A percentile compares a stretch with the other conserved stretches of the same genome.
These are phyloP conservation scores for Xenoacremonium recifei DNA, from an alignment of 2,329 filamentous ascomycete species.

Conservation along the genomic window DNA sequence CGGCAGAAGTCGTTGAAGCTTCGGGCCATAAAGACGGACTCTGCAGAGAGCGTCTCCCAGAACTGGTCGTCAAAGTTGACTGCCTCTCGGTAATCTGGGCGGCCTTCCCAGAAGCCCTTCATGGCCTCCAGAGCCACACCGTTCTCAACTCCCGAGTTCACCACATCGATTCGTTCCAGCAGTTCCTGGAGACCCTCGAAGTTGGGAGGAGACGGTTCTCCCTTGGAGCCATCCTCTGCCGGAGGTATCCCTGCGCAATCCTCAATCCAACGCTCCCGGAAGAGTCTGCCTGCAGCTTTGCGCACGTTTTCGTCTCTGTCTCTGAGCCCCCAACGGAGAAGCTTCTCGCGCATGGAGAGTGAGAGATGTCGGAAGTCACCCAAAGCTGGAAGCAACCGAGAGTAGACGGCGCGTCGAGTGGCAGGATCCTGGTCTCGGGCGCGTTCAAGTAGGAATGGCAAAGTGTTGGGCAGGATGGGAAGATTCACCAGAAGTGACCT, in stretches of 20 bases:
- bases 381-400: constrained; percentile 79
- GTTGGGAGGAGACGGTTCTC: constrained; percentile 61
- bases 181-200: constrained; percentile 86
- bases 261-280: constrained; percentile 96
- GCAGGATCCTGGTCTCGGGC: constrained; percentile 84
- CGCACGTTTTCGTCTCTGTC: constrained; percentile 93
- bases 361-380: constrained; percentile 95
- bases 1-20: constrained; percentile 95
- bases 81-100: constrained; percentile 76
- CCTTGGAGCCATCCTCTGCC: constrained; percentile 55
- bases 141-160: constrained; percentile 84
- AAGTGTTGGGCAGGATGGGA: constrained; percentile 77
- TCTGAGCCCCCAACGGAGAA: constrained; percentile 89
- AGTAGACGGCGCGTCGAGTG: constrained; percentile 83
- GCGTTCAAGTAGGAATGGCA: constrained; percentile 85
- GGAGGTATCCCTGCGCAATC: constrained; percentile 75
- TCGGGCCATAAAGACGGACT: constrained; percentile 85
- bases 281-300: constrained; percentile 85
- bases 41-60: constrained; percentile 79
- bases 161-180: constrained; percentile 88
- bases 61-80: constrained; percentile 71
- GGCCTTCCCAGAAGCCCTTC: constrained; percentile 93
- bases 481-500: constrained; percentile 86
- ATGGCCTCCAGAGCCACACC: constrained; percentile 93
- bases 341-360: constrained; percentile 90